Evolutionary conservation across 1,139 yeast species (phyloP).

Genomic region (Blastobotrys aristatus): DNA sequence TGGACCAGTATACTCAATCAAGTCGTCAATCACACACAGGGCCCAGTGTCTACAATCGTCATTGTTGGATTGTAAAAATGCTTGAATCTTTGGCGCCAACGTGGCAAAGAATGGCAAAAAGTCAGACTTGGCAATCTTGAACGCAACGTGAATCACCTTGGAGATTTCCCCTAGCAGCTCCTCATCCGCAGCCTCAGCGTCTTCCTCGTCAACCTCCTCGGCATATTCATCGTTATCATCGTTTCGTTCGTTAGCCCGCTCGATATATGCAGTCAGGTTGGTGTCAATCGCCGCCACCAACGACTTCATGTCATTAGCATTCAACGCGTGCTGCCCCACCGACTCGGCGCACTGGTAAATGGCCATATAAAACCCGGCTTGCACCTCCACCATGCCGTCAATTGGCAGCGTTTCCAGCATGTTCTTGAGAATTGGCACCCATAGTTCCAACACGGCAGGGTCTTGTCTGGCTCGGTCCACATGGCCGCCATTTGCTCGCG

Average conservation of each 20-base stretch:
- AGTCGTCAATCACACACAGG: slow-evolving; percentile 71
- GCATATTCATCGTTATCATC: slow-evolving; percentile 62
- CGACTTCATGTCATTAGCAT: slow-evolving; percentile 51
- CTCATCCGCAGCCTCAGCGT: slow-evolving; percentile 84
- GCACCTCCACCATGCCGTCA: slow-evolving; percentile 82
- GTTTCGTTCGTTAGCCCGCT: slow-evolving; percentile 67
- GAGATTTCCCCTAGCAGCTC: slow-evolving; percentile 82
- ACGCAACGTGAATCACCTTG: slow-evolving; percentile 68
- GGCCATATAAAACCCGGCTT: slow-evolving; percentile 71
- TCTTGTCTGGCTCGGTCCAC: slow-evolving; percentile 44
- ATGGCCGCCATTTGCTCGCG: slow-evolving; percentile 23
- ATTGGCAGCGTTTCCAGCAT: slow-evolving; percentile 61
- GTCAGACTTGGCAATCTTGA: slow-evolving; percentile 54
- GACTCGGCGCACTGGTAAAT: slow-evolving; percentile 62
- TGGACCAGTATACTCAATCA: slow-evolving; percentile 73
- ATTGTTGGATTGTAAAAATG: slow-evolving; percentile 52
- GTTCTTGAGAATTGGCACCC: slow-evolving; percentile 68
- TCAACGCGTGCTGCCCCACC: slow-evolving; percentile 57
- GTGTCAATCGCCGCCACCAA: slow-evolving; percentile 57
- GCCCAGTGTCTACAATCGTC: slow-evolving; percentile 71
- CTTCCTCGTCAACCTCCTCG: slow-evolving; percentile 66
- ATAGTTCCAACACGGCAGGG: slow-evolving; percentile 51
- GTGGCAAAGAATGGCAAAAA: slow-evolving; percentile 64
- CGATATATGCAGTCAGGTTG: slow-evolving; percentile 63
- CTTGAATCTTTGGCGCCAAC: slow-evolving; percentile 30